These are phyloP conservation scores for Bryopsis sp. DNA, from an alignment of 139 green algal genomes.

Conservation along the genomic window DNA sequence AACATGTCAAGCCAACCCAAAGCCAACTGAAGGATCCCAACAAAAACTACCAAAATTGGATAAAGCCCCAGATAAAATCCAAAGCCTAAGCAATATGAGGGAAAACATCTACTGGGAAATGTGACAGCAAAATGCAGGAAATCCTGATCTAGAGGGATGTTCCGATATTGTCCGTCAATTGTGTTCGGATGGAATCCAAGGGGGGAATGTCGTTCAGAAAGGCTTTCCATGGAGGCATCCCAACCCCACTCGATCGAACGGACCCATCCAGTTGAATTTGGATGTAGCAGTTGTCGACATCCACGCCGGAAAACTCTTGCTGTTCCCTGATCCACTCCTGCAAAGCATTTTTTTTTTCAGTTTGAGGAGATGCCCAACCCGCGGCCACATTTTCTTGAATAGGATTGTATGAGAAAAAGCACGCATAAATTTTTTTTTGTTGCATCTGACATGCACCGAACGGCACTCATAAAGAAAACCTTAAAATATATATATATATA, in stretches of 20 bases:
- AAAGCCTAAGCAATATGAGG: no score
- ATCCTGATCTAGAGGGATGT: no score
- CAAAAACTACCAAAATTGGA: no score
- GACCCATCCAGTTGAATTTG: constrained; percentile 81
- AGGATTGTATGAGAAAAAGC: background rate
- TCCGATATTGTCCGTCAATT: constrained; percentile 56
- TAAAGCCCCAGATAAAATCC: no score
- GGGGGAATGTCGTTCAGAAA: constrained; percentile 71
- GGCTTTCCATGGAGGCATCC: constrained; percentile 61
- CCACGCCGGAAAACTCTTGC: constrained; percentile 38
- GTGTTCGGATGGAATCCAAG: constrained; percentile 57
- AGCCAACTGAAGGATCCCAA: no score
- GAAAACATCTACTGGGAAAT: no score
- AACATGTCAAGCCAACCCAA: no score
- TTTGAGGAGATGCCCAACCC: background rate
- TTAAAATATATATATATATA: background rate
- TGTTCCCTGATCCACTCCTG: constrained; percentile 72
- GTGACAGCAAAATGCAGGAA: no score
- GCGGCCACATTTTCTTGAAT: background rate
- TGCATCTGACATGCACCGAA: background rate
- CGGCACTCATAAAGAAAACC: background rate
- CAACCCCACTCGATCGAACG: constrained; percentile 62
- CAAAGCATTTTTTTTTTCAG: no score
- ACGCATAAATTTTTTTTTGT: background rate
- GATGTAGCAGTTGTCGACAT: constrained; percentile 36